A percentile compares a stretch with the other conserved stretches of the same genome.
Evolutionary conservation across 1,284 basidiomycete species (phyloP).

Genomic region (Xerocomus alliaceus): DNA sequence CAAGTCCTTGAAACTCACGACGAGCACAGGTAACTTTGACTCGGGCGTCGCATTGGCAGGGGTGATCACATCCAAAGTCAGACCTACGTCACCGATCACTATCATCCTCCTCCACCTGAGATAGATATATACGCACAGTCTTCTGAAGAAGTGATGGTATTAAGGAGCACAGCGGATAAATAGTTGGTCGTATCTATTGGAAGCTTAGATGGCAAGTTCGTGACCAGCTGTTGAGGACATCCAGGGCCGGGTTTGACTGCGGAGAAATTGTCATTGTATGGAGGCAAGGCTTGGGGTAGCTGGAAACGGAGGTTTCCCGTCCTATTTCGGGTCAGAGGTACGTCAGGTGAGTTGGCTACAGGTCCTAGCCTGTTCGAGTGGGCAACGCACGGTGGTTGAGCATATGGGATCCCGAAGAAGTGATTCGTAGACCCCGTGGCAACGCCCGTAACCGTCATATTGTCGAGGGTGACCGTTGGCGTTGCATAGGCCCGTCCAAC

Average conservation of each 20-base stretch:
- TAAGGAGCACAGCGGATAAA: not conserved
- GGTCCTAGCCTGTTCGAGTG: not conserved
- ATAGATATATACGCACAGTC: constrained; percentile 25
- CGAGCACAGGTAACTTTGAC: constrained; percentile 49
- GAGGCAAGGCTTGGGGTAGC: constrained; percentile 39
- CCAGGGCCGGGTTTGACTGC: constrained; percentile 41
- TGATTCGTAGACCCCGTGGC: not conserved
- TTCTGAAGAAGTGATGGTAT: constrained; percentile 13
- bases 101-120: too few species aligned
- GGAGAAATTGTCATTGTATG: constrained; percentile 40
- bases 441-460: constrained; percentile 1
- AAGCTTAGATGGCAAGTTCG: not conserved
- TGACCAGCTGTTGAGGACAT: constrained; percentile 45
- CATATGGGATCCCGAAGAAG: constrained; percentile 48
- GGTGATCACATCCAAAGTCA: constrained; percentile 51
- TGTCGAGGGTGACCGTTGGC: constrained; percentile 6
- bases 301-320: constrained; percentile 42
- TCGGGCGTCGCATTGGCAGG: constrained; percentile 31
- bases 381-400: constrained; percentile 44
- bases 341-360: not conserved
- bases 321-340: constrained; percentile 4
- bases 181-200: not conserved
- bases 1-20: constrained; percentile 35
- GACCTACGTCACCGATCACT: constrained; percentile 36
- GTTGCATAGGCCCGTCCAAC: not conserved